Conservation (phyloP, 164 flowering plant genomes). For the Sextonia rubra region DNA sequence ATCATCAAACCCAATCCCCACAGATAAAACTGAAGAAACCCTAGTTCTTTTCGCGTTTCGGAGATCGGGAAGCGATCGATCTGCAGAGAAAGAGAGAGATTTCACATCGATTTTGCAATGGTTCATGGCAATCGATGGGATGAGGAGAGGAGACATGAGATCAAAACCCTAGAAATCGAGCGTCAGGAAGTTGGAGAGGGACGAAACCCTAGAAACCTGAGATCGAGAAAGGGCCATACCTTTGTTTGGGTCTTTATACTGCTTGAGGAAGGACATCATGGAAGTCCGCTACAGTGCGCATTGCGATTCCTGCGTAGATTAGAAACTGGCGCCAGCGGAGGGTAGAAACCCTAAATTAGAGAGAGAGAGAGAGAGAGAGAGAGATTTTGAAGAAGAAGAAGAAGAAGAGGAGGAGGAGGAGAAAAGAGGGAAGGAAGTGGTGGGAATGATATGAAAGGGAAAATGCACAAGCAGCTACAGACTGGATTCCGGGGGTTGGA, state of each 20-base stretch:
- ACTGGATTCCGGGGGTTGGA: too few species aligned
- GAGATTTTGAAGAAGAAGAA: background rate
- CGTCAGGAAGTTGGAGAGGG: slow-evolving; percentile 86
- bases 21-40: background rate
- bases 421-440: background rate
- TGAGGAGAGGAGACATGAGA: background rate
- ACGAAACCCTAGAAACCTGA: slow-evolving; percentile 74
- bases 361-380: background rate
- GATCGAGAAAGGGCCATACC: slow-evolving; percentile 73
- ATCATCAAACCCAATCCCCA: background rate
- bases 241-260: background rate
- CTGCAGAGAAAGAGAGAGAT: slow-evolving; percentile 1
- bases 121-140: slow-evolving; percentile 10
- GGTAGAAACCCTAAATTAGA: too few species aligned
- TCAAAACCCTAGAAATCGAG: slow-evolving; percentile 12
- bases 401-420: background rate
- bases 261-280: background rate
- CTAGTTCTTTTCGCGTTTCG: background rate
- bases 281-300: background rate
- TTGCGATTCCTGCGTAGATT: background rate
- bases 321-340: background rate
- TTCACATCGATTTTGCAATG: slow-evolving; percentile 8
- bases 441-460: too few species aligned
- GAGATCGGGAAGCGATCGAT: background rate
- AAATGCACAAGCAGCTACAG: too few species aligned